Base-by-base conservation (phyloP, 306 rosid species). In the Malus fusca region DNA sequence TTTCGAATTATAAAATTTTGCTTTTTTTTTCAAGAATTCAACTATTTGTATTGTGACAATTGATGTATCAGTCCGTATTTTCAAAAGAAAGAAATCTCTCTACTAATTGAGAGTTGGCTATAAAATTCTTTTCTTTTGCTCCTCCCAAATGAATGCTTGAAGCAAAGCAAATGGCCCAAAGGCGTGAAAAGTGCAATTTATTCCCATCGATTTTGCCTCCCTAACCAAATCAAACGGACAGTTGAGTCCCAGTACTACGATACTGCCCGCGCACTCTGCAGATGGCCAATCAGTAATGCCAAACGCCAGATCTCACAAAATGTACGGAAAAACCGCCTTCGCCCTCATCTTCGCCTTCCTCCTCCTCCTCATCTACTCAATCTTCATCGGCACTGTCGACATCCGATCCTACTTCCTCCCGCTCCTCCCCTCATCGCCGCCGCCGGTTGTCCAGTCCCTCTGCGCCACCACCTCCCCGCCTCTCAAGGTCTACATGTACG, bases 401-500 rank as follows among this genome's bases (percentile, higher is more conserved):
- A 61, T 89, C 78, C 81, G 97, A 74, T 87, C 97, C 17, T 87
- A 89, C 78, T 95, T 90, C 92, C 75, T 83, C 81, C 93, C 96
- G 1, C 79, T 74, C 4, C 74, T 72, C 26, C 75, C 81, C 1
- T 74, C 84, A 72, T 81, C 85, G 70, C 82, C 85, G 22, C 77
- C 71, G 31, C 21, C 78, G 5, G 68, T 3, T 61, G 26, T 87
- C 55, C 80, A 67, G 8, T 33, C 77, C 19, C 78, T 74, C 4
- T 84, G 96, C 52, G 74, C 82, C 11, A 58, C 80, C 53, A 55
- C 86, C 63, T 59, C 84, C 63, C 63, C 84, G 62, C 89, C 93
- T 55, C 89, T 92, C 17, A 82, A 85, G 4, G 92, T 92, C 43
- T 95, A 68, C 87, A 90, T 95, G 99, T 95, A 95, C 83, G 92